Evolutionary conservation across 1,284 basidiomycete species (phyloP), one percentile per base, ranked within the genome.

Genomic region (Coniferiporia sulphurascens): DNA sequence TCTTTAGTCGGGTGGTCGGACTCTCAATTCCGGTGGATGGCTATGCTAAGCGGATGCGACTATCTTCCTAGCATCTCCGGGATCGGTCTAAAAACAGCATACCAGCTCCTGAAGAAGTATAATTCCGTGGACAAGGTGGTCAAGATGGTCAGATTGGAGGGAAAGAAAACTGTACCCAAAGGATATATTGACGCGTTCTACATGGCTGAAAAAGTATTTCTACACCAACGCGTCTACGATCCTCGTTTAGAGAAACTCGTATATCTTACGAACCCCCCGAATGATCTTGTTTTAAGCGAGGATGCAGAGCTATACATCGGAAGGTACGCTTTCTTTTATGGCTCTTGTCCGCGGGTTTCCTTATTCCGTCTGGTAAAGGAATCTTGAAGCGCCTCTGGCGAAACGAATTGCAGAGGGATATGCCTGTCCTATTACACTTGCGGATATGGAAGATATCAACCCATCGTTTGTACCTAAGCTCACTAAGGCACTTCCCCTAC

Each of bases 41-140:
- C 95, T 22, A 98, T 99, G 70, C 80, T 99, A 45, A 93, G 92
- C 59, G 97, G 97, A 2, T 99, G 97, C 71, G 97, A 99, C 72
- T 99, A 99, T 72, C 82, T 98, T 19, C 86, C 94, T 5, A 97
- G 93, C 58, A 91, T 99, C 62, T 87, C 87, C 50, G 96, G 97
- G 0, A 80, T 99, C 48, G 97, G 97, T 1, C 78, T 98, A 66
- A 98, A 98, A 78, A 98, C 92, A n/a, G 95, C 97, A 0, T 91
- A 91, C 73, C 72, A 79, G 12, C 74, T 98, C 59, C 73, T 99
- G 63, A 79, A 87, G 67, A 91, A 91, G 70, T 85, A 91, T 80
- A 92, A 90, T 72, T 91, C 91, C 0, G 86, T 89, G 13, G 93
- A 96, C 65, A 91, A 90, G 70, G 93, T 89, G 34, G 76, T 99